A percentile compares a stretch with the other conserved stretches of the same genome.
phyloP scores from a whole-genome alignment of 2,329 filamentous ascomycete genomes.

The Cladophialophora immunda region DNA sequence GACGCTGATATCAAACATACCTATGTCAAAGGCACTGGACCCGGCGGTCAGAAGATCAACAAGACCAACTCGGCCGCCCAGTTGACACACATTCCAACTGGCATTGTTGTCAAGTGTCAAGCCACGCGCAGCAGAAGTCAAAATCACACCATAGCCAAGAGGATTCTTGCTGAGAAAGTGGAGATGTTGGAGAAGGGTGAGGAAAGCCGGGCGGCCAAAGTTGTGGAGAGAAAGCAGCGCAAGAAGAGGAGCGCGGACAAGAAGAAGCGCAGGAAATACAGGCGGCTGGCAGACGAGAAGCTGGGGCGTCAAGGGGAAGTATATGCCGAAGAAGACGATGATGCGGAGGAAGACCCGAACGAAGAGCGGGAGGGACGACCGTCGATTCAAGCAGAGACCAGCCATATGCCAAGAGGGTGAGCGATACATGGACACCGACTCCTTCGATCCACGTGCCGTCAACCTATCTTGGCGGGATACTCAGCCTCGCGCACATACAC shows the following conservation, averaged over 20 bases:
- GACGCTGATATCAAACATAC: conserved; percentile 83
- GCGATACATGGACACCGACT: background rate
- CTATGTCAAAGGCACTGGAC: conserved; percentile 90
- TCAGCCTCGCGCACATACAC: conserved; percentile 9
- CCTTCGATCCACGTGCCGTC: background rate
- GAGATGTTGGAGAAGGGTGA: conserved; percentile 79
- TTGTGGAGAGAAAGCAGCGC: conserved; percentile 80
- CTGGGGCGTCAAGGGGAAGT: conserved; percentile 30
- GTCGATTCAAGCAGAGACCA: background rate
- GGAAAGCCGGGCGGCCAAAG: conserved; percentile 79
- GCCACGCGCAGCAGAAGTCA: conserved; percentile 85
- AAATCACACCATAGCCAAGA: conserved; percentile 85
- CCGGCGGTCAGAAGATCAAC: conserved; percentile 98
- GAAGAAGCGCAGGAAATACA: conserved; percentile 56
- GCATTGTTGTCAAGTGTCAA: conserved; percentile 93
- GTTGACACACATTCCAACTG: conserved; percentile 86
- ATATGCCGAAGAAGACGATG: conserved; percentile 26
- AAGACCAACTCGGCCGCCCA: conserved; percentile 97
- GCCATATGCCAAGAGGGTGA: background rate
- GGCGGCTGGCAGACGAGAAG: conserved; percentile 46
- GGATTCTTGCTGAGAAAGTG: conserved; percentile 77
- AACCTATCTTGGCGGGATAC: background rate
- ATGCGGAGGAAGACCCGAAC: conserved; percentile 10
- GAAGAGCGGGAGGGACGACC: background rate
- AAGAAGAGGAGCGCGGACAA: conserved; percentile 55